Evolutionary conservation across 2,329 filamentous ascomycete genomes (phyloP), one percentile per base, ranked within the genome.

Genomic region (Teratosphaeria gauchensis): DNA sequence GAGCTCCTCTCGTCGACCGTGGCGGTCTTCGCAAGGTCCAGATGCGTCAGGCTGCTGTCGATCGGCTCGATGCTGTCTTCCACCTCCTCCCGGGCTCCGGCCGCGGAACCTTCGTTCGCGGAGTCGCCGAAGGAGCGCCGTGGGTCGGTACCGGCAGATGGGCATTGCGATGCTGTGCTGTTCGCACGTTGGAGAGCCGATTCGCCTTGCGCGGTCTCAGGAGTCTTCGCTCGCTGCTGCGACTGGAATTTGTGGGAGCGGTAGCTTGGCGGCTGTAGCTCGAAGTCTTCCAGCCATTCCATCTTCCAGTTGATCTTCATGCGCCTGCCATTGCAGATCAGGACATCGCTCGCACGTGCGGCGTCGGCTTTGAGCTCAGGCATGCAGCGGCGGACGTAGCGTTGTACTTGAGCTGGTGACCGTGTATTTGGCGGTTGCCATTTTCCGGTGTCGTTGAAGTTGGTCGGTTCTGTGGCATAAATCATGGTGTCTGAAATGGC

Each of bases 361-460:
- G 77, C 75, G 48, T 75, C 73, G 24, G 71, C 71, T 7, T 75
- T 71, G 12, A 80, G 65, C 5, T 78, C 69, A 1, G 78, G 78
- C 55, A 77, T 73, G 62, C 77, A 80, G 32, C 77, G 74, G 6
- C 74, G 72, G 56, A 76, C 74, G 68, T 79, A 80, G 56, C 78
- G 75, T 46, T 75, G 69, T 14, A 68, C 62, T 56, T 78, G 76
- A 4, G 71, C 66, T 9, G 67, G 59, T 0, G 71, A 68, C 7
- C 70, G 72, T 63, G 59, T 69, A 65, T 67, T 71, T 54, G 58
- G 68, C 24, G 63, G 70, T 46, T 59, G 67, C 73, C 72, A 73
- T 60, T 73, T 73, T n/a, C 70, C 68, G 9, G 64, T 59, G 6
- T 30, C 14, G 53, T 58, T 63, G 60, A 73, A 71, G 58, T 73